Evolutionary conservation across 2,329 filamentous ascomycete genomes (phyloP).

Genomic region (Acephala macrosclerotiorum): DNA sequence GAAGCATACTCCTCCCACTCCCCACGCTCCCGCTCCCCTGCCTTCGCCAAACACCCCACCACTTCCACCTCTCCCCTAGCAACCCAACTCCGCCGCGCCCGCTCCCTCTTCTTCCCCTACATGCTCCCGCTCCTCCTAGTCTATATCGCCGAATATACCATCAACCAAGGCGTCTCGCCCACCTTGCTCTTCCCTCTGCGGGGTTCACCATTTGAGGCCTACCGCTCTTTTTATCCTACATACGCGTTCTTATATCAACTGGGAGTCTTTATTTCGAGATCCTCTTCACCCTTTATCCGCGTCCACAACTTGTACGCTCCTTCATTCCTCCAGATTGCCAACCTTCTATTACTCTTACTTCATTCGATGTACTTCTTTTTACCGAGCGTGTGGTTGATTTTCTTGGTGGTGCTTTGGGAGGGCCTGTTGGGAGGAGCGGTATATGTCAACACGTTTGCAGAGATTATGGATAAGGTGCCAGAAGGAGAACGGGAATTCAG

Average conservation of each 20-base stretch:
- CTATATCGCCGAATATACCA: conserved; percentile 95
- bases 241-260: conserved; percentile 96
- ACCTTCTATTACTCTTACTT: conserved; percentile 74
- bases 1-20: conserved; percentile 49
- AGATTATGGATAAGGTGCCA: conserved; percentile 85
- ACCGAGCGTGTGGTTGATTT: conserved; percentile 86
- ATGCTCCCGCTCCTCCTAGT: conserved; percentile 94
- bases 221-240: conserved; percentile 90
- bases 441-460: conserved; percentile 95
- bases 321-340: conserved; percentile 81
- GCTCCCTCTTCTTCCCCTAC: conserved; percentile 74
- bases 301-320: conserved; percentile 84
- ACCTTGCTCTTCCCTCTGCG: conserved; percentile 86
- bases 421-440: conserved; percentile 89
- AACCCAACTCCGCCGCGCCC: conserved; percentile 70
- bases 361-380: conserved; percentile 85
- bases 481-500: conserved; percentile 88
- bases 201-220: conserved; percentile 79
- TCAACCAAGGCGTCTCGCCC: conserved; percentile 93
- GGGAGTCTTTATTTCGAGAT: conserved; percentile 93
- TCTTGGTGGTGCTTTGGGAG: conserved; percentile 90
- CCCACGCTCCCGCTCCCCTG: conserved; percentile 23
- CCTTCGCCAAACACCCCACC: conserved; percentile 18
- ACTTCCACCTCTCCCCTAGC: conserved; percentile 42
- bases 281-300: conserved; percentile 86